A percentile compares a stretch with the other conserved stretches of the same genome.
Conservation (phyloP, 306 rosid genomes). For the Spatholobus suberectus region DNA sequence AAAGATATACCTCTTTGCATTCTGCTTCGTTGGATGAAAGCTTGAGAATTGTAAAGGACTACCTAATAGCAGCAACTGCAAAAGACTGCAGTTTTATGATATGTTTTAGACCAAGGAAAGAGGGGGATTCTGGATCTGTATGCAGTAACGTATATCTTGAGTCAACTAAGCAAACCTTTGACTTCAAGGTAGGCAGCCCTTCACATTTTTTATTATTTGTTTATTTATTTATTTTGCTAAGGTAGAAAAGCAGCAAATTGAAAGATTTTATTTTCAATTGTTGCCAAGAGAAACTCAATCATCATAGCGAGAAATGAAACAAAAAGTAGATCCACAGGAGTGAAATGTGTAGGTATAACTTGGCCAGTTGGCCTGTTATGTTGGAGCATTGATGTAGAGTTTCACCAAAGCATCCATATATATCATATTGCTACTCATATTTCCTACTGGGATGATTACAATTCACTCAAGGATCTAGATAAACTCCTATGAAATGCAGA, state of each 20-base stretch:
- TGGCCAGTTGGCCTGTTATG: no score
- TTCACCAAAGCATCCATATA: not conserved
- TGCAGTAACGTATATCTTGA: slow-evolving; percentile 57
- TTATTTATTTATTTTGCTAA: slow-evolving; percentile 10
- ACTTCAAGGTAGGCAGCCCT: slow-evolving; percentile 70
- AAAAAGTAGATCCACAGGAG: not conserved
- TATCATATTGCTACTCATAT: not conserved
- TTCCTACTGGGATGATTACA: not conserved
- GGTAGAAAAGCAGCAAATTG: not conserved
- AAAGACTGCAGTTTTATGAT: slow-evolving; percentile 96
- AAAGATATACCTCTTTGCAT: slow-evolving; percentile 69
- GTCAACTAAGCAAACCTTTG: slow-evolving; percentile 74
- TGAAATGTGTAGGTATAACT: no score
- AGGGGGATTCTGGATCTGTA: slow-evolving; percentile 52
- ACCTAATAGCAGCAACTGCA: slow-evolving; percentile 81
- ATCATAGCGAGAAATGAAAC: not conserved
- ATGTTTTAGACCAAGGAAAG: slow-evolving; percentile 71
- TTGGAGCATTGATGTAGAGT: not conserved
- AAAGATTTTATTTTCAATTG: not conserved
- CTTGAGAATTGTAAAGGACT: slow-evolving; percentile 78
- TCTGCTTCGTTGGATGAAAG: slow-evolving; percentile 78
- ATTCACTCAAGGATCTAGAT: not conserved
- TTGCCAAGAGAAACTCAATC: not conserved
- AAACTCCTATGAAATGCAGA: not conserved
- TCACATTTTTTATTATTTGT: slow-evolving; percentile 27